Base-by-base conservation (phyloP, 306 rosid species). In the Corylus avellana region DNA sequence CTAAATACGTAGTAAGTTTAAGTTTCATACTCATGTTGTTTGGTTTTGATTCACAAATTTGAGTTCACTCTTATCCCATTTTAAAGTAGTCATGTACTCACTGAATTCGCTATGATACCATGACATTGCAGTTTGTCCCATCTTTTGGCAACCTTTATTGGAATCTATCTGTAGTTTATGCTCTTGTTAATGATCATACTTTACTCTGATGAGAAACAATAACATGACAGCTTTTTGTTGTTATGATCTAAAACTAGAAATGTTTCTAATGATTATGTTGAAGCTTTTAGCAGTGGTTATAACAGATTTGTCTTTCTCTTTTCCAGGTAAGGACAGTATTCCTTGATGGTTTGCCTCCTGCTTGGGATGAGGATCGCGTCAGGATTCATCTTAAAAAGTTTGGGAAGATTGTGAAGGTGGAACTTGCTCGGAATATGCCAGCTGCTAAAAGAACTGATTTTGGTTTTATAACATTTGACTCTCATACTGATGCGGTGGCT, bases 291-390 rank as follows among this genome's bases (percentile, higher is more conserved):
- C 72, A 42, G 29, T 4, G 29, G 72, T 20, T 42, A 8, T 42
- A 39, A 18, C 11, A 10, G 1, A 42, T 18, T 68, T 18, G 44
- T 27, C 44, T 39, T 10, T 1, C 16, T 13, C 72, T 68, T 68
- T 68, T 42, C 51, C 29, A 68, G 51, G 72, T 68, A 42, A 68
- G 25, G 51, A 68, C 72, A 4, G 72, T 68, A 68, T 68, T 68
- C 72, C 32, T 68, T n/a, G 72, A 68, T 68, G 29, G 72, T 68
- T 68, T 68, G 72, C 72, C 72, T 68, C 72, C 72, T 42, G 72
- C 51, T 39, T 68, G 72, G 72, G 72, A 68, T 42, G 72, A 68
- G 51, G 72, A 68, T 42, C 72, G 44, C 17, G 72, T 68, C 72
- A 68, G 39, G 22, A 68, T 18, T 51, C 12, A 39, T 42, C 53